phyloP scores from a whole-genome alignment of 495 filamentous ascomycete genomes.

The Aspergillus asperescens region DNA sequence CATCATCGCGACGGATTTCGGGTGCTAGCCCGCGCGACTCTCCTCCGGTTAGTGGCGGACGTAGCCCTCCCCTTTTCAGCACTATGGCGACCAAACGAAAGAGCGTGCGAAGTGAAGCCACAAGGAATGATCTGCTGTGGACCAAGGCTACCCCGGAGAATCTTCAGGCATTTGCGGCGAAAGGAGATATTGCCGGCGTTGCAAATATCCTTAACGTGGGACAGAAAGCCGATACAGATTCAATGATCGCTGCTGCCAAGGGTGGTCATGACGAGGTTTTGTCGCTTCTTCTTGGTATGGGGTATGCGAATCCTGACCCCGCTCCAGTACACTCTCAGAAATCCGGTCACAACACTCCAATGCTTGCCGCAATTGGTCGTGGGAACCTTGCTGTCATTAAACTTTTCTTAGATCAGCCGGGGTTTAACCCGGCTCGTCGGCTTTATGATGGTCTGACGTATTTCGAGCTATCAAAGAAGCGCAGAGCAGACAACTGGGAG shows the following conservation, averaged over 20 bases:
- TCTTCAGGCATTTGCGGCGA: slow-evolving; percentile 71
- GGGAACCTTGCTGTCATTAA: slow-evolving; percentile 78
- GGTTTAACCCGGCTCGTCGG: slow-evolving; percentile 72
- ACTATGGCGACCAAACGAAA: slow-evolving; percentile 42
- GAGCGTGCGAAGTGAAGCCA: slow-evolving; percentile 54
- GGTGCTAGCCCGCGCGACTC: slow-evolving; percentile 64
- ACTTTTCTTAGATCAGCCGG: slow-evolving; percentile 69
- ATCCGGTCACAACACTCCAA: slow-evolving; percentile 69
- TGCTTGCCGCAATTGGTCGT: slow-evolving; percentile 88
- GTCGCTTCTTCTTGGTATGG: slow-evolving; percentile 77
- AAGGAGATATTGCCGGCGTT: slow-evolving; percentile 76
- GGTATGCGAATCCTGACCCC: slow-evolving; percentile 74
- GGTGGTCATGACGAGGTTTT: slow-evolving; percentile 86
- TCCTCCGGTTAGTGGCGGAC: slow-evolving; percentile 42
- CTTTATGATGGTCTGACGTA: slow-evolving; percentile 67
- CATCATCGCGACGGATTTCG: slow-evolving; percentile 59
- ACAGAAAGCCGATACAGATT: slow-evolving; percentile 73
- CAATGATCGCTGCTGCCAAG: slow-evolving; percentile 83
- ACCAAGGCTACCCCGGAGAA: slow-evolving; percentile 61
- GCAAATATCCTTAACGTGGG: slow-evolving; percentile 71
- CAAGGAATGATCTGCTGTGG: slow-evolving; percentile 58
- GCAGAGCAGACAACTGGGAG: slow-evolving; percentile 82
- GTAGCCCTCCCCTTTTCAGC: slow-evolving; percentile 44
- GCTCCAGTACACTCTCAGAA: slow-evolving; percentile 49
- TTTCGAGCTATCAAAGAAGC: slow-evolving; percentile 73